Conservation (phyloP, 2,329 filamentous ascomycete species). For the Fusarium hainanense region DNA sequence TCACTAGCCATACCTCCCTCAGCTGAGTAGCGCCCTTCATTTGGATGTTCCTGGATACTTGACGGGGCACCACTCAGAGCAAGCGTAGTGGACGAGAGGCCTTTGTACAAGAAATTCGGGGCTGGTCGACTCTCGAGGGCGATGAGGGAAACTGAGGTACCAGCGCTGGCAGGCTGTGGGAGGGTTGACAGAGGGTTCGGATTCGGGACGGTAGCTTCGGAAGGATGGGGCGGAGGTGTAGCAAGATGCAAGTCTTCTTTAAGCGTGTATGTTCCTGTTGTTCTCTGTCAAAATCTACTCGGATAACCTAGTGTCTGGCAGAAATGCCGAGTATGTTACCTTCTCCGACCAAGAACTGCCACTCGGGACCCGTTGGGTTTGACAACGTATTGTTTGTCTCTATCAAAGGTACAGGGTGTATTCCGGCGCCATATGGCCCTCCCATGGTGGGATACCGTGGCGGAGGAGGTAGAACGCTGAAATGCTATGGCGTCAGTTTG, state of each 20-base stretch:
- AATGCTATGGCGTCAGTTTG: slow-evolving; percentile 40
- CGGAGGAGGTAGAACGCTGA: slow-evolving; percentile 85
- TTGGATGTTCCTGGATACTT: slow-evolving; percentile 71
- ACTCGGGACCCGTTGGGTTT: slow-evolving; percentile 83
- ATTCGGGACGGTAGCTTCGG: slow-evolving; percentile 86
- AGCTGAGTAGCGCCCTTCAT: slow-evolving; percentile 68
- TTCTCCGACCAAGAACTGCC: slow-evolving; percentile 93
- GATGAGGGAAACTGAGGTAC: slow-evolving; percentile 85
- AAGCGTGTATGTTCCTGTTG: slow-evolving; percentile 83
- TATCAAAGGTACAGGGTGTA: slow-evolving; percentile 78
- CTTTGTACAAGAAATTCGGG: slow-evolving; percentile 66
- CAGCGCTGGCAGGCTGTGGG: slow-evolving; percentile 83
- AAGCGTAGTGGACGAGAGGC: slow-evolving; percentile 62
- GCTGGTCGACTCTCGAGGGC: slow-evolving; percentile 72
- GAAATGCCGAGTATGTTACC: slow-evolving; percentile 59
- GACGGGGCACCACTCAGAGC: slow-evolving; percentile 56
- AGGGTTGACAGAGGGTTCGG: slow-evolving; percentile 91
- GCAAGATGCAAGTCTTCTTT: slow-evolving; percentile 93
- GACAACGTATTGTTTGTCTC: slow-evolving; percentile 93
- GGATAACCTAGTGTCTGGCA: neutral
- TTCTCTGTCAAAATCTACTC: slow-evolving; percentile 33
- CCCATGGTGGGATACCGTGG: slow-evolving; percentile 80
- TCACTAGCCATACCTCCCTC: slow-evolving; percentile 70
- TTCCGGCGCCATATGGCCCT: slow-evolving; percentile 74
- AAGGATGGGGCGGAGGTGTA: slow-evolving; percentile 94